Evolutionary conservation across 2,329 filamentous ascomycete genomes (phyloP).

Genomic region (Talaromyces sp.): DNA sequence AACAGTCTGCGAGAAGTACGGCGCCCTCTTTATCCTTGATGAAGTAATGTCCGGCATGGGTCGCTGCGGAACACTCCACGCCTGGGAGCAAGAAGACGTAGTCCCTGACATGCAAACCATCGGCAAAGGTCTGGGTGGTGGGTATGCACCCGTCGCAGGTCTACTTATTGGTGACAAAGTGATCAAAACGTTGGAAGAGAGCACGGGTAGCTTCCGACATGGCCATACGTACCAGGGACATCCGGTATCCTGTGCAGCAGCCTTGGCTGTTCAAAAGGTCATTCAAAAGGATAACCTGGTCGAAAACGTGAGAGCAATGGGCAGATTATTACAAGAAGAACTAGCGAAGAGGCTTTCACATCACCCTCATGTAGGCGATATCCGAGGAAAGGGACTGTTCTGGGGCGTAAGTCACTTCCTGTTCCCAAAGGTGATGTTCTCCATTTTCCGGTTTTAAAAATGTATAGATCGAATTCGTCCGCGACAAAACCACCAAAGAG

Average conservation of each 20-base stretch:
- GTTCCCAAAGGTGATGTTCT: neutral
- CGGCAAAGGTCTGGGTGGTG: constrained; percentile 56
- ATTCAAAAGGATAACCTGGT: constrained; percentile 55
- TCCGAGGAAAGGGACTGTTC: constrained; percentile 56
- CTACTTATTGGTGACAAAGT: constrained; percentile 50
- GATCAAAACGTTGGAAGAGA: constrained; percentile 44
- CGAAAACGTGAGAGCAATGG: constrained; percentile 53
- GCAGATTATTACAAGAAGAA: constrained; percentile 37
- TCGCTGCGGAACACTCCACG: constrained; percentile 53
- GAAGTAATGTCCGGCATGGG: constrained; percentile 68
- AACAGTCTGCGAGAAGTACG: constrained; percentile 63
- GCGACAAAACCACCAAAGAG: constrained; percentile 50
- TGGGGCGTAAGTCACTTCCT: constrained; percentile 50
- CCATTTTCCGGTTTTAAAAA: neutral
- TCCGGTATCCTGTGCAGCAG: constrained; percentile 52
- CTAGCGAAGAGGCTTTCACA: constrained; percentile 42
- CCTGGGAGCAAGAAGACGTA: constrained; percentile 55
- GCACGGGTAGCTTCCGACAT: constrained; percentile 50
- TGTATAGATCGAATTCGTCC: constrained; percentile 52
- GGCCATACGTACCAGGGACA: constrained; percentile 60
- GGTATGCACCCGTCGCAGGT: constrained; percentile 52
- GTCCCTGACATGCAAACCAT: constrained; percentile 57
- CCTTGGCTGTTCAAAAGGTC: constrained; percentile 58
- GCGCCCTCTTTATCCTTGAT: constrained; percentile 70
- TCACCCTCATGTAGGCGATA: constrained; percentile 52